Percentiles rank a stretch among this genome's conserved stretches.
Evolutionary conservation across 139 green algal species (phyloP).

Genomic region (Astrephomene gubernaculifera): DNA sequence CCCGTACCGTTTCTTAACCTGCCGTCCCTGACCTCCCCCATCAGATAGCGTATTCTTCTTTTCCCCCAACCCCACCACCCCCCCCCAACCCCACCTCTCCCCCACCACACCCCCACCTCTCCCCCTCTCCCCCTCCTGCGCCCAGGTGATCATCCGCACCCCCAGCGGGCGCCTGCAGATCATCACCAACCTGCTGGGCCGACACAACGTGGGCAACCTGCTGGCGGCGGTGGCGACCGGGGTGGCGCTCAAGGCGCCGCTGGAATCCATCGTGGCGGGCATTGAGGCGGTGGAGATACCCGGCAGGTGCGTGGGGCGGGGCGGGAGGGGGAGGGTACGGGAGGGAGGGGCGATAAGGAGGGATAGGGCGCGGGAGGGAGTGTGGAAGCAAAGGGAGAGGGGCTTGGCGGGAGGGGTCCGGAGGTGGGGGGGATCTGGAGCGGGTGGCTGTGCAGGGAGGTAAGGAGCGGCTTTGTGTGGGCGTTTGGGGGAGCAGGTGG

Average conservation of each 20-base stretch:
- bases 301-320: too few species aligned
- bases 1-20: not conserved
- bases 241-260: slow-evolving; percentile 76
- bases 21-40: not conserved
- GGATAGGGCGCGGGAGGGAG: too few species aligned
- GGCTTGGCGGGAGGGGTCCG: too few species aligned
- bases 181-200: slow-evolving; percentile 84
- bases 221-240: slow-evolving; percentile 91
- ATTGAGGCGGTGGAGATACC: slow-evolving; percentile 85
- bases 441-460: too few species aligned
- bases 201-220: slow-evolving; percentile 92
- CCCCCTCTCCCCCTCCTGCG: not conserved
- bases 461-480: too few species aligned
- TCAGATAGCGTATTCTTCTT: not conserved
- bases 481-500: too few species aligned
- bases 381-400: too few species aligned
- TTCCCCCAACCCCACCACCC: too few species aligned
- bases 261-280: slow-evolving; percentile 81
- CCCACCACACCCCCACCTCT: too few species aligned
- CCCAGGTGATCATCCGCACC: slow-evolving; percentile 64
- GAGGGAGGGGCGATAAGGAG: not conserved
- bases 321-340: too few species aligned
- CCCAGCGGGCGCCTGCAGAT: slow-evolving; percentile 75
- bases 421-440: too few species aligned
- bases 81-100: too few species aligned